Evolutionary conservation across 352 stramenopile species (phyloP).

Genomic region (Phytophthora quininea): DNA sequence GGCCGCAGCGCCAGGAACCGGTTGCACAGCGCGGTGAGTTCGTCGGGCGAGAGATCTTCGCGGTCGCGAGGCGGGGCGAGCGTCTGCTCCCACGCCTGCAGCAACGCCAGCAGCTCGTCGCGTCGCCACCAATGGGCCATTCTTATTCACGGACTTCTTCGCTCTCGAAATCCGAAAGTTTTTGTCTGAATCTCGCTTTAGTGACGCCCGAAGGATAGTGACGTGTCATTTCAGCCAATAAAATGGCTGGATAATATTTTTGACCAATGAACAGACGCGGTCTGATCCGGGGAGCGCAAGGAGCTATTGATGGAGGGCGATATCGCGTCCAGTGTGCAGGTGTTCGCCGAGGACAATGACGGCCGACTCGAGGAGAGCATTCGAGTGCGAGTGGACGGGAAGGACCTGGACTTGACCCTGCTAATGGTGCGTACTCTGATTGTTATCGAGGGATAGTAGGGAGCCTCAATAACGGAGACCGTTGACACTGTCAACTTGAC

Average conservation of each 20-base stretch:
- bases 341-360: slow-evolving; percentile 62
- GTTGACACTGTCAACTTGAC: background rate
- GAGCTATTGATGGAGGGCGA: slow-evolving; percentile 6
- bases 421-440: slow-evolving; percentile 48
- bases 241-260: background rate
- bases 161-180: slow-evolving; percentile 20
- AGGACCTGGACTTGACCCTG: slow-evolving; percentile 65
- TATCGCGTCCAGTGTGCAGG: slow-evolving; percentile 22
- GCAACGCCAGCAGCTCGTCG: slow-evolving; percentile 34
- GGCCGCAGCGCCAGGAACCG: slow-evolving; percentile 30
- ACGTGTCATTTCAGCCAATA: background rate
- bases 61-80: slow-evolving; percentile 31
- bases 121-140: slow-evolving; percentile 41
- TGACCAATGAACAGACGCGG: background rate
- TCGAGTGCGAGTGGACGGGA: slow-evolving; percentile 55
- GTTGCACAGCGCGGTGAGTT: slow-evolving; percentile 23
- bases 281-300: background rate
- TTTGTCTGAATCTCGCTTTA: background rate
- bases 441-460: too few species aligned
- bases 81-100: slow-evolving; percentile 42
- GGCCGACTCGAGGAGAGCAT: slow-evolving; percentile 63
- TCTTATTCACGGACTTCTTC: background rate
- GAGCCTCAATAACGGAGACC: background rate
- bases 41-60: slow-evolving; percentile 22
- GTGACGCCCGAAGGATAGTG: background rate